phyloP scores from a whole-genome alignment of 129 eudicot species.

The Artemisia argyi region DNA sequence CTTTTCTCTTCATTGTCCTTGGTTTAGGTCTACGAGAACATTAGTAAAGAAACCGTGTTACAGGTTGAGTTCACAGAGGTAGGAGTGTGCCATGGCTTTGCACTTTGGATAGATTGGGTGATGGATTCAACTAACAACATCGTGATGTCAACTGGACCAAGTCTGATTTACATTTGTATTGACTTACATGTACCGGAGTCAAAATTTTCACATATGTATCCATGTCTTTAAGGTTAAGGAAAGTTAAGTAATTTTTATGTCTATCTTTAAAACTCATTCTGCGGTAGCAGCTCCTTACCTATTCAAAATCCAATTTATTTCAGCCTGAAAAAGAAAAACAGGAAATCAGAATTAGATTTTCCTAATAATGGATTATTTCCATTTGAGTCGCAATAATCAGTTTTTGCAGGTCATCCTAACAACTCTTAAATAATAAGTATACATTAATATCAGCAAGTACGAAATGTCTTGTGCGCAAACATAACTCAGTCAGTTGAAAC shows the following conservation, averaged over 20 bases:
- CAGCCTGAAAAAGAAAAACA: too few species aligned
- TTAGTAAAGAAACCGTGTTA: slow-evolving; percentile 15
- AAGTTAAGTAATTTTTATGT: too few species aligned
- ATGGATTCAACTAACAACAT: slow-evolving; percentile 48
- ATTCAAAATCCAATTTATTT: too few species aligned
- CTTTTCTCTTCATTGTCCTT: neutral
- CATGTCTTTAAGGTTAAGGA: too few species aligned
- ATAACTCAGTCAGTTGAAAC: neutral
- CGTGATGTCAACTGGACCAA: slow-evolving; percentile 75
- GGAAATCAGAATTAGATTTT: too few species aligned
- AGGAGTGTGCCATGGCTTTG: slow-evolving; percentile 92
- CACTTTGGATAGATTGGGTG: slow-evolving; percentile 96
- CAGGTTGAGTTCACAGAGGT: slow-evolving; percentile 54
- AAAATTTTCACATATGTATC: too few species aligned
- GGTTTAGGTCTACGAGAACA: neutral
- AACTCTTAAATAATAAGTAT: neutral
- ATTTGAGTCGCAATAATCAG: too few species aligned
- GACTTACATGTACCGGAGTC: too few species aligned
- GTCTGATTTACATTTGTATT: too few species aligned
- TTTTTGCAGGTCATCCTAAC: neutral
- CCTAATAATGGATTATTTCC: too few species aligned
- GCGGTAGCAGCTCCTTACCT: too few species aligned
- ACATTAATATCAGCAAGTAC: neutral
- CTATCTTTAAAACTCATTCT: too few species aligned
- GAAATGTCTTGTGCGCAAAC: neutral